phyloP scores from a whole-genome alignment of 176 grass and related monocot genomes.

The Oryza brachyantha region DNA sequence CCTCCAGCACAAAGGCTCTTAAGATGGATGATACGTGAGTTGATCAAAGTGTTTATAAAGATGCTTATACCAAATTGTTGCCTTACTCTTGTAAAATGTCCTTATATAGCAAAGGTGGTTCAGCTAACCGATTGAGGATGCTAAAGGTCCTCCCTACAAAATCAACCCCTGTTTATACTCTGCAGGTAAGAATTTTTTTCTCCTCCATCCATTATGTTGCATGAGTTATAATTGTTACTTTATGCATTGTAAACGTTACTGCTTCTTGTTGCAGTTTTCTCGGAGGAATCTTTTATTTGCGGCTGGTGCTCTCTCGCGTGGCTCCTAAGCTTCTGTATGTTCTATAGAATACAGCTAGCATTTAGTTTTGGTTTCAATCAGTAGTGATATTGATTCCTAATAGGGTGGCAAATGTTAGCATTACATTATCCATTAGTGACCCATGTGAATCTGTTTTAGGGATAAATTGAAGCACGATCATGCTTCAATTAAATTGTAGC shows the following conservation, averaged over 20 bases:
- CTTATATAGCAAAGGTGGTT: conserved; percentile 57
- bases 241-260: conserved; percentile 10
- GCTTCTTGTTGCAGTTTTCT: conserved; percentile 61
- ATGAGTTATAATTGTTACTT: not conserved
- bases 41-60: not conserved
- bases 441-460: not conserved
- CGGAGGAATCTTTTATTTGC: conserved; percentile 95
- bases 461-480: not conserved
- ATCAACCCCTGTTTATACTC: conserved; percentile 80
- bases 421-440: conserved; percentile 9
- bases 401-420: not conserved
- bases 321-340: conserved; percentile 29
- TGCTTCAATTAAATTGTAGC: no score
- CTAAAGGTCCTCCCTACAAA: conserved; percentile 87
- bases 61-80: not conserved
- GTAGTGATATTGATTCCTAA: conserved; percentile 3
- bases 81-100: conserved; percentile 5
- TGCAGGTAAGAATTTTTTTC: conserved; percentile 54
- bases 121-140: conserved; percentile 57
- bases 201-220: not conserved
- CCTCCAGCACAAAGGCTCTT: conserved; percentile 69
- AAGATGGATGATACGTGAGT: conserved; percentile 77
- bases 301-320: conserved; percentile 59
- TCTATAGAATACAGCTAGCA: conserved; percentile 14
- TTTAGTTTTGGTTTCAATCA: conserved; percentile 3